phyloP scores from a whole-genome alignment of 305 asterid genomes.

The Caryopteris hybrid region DNA sequence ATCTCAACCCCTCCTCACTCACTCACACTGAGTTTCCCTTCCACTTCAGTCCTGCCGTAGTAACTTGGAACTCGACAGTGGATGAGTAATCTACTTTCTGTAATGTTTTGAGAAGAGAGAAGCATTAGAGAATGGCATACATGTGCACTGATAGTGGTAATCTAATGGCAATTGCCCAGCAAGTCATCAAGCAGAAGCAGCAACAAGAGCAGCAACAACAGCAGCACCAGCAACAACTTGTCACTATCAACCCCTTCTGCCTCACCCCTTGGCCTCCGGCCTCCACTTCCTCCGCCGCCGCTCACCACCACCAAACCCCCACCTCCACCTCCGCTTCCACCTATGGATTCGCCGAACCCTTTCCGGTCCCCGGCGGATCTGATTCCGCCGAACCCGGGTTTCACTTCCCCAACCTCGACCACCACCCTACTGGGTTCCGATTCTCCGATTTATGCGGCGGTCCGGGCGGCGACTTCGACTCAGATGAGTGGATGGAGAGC shows the following conservation, averaged over 20 bases:
- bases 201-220: conserved; percentile 77
- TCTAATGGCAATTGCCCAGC: conserved; percentile 96
- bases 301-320: conserved; percentile 38
- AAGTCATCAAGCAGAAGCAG: conserved; percentile 87
- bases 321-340: conserved; percentile 19
- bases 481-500: conserved; percentile 99
- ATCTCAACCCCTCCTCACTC: too few relatives aligned
- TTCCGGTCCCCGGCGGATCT: conserved; percentile 45
- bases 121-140: conserved; percentile 57
- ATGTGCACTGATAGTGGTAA: conserved; percentile 95
- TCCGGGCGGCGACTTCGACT: conserved; percentile 82
- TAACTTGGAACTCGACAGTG: too few relatives aligned
- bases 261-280: too few relatives aligned
- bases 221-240: conserved; percentile 44
- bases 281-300: too few relatives aligned
- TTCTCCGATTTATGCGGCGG: conserved; percentile 43
- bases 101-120: not conserved
- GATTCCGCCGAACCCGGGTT: conserved; percentile 55
- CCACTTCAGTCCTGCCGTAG: too few relatives aligned
- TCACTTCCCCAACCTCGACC: conserved; percentile 61
- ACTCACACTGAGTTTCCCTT: too few relatives aligned
- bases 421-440: conserved; percentile 36
- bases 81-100: not conserved
- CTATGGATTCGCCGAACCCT: conserved; percentile 63
- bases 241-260: too few relatives aligned